Evolutionary conservation across 106 monocot genomes (phyloP).

Genomic region (Acorus gramineus): DNA sequence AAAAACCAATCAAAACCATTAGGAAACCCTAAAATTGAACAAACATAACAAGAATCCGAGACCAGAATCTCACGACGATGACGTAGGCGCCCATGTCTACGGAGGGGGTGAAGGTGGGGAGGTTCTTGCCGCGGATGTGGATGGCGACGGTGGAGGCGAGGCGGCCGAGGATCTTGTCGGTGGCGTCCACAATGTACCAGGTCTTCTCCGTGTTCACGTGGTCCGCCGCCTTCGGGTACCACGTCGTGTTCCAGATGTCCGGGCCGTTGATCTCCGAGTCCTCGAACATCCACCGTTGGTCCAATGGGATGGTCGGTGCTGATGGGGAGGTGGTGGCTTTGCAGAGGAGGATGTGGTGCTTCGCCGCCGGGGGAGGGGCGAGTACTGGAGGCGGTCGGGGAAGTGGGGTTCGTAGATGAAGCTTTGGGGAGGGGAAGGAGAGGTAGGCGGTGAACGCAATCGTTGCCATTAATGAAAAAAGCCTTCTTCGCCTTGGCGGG

Average conservation of each 20-base stretch:
- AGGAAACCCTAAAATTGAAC: too few relatives aligned
- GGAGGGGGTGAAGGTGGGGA: constrained; percentile 72
- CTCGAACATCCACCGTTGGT: constrained; percentile 78
- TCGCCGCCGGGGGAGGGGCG: not conserved
- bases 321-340: not conserved
- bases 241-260: constrained; percentile 92
- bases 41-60: too few relatives aligned
- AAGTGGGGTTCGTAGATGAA: not conserved
- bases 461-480: not conserved
- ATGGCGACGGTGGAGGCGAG: constrained; percentile 84
- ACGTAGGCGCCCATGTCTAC: constrained; percentile 99
- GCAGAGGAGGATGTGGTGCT: too few relatives aligned
- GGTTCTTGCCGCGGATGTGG: constrained; percentile 84
- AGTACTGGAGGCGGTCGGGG: not conserved
- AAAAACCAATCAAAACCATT: not conserved
- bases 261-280: constrained; percentile 74
- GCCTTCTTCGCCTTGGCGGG: not conserved
- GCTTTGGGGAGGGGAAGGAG: not conserved
- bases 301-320: constrained; percentile 17
- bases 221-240: constrained; percentile 94
- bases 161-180: constrained; percentile 75
- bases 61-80: constrained; percentile 44
- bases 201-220: constrained; percentile 77
- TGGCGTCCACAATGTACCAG: constrained; percentile 94
- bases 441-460: constrained; percentile 2